phyloP scores from a whole-genome alignment of 2,329 filamentous ascomycete genomes.

The Colletotrichum camelliae region DNA sequence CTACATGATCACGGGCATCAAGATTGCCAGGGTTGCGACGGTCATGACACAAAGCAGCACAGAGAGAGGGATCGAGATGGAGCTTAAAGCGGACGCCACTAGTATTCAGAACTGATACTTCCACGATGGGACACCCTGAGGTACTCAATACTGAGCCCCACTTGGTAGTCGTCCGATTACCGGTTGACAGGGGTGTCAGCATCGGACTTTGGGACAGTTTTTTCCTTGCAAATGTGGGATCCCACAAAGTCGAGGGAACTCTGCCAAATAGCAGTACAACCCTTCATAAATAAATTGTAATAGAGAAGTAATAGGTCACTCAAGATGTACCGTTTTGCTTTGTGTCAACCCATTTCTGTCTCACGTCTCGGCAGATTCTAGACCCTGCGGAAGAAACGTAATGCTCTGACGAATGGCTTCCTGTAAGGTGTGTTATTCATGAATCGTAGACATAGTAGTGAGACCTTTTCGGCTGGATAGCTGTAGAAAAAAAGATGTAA shows the following conservation, averaged over 20 bases:
- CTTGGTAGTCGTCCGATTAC: background rate
- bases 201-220: background rate
- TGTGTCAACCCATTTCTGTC: background rate
- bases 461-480: too few species aligned
- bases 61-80: background rate
- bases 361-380: background rate
- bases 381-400: background rate
- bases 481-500: accelerated
- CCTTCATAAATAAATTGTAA: too few species aligned
- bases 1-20: background rate
- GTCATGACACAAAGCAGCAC: background rate
- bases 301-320: too few species aligned
- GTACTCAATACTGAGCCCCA: background rate
- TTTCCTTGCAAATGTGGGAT: background rate
- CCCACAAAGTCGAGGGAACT: background rate
- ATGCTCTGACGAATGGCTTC: background rate
- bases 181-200: background rate
- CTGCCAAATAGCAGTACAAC: background rate
- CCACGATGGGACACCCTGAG: background rate
- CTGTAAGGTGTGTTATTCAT: background rate
- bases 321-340: background rate
- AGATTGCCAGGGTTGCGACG: background rate
- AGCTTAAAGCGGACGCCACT: too few species aligned
- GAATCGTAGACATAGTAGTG: too few species aligned
- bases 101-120: too few species aligned